Base-by-base conservation (phyloP, 2,329 filamentous ascomycete species). In the Diatrype stigma region DNA sequence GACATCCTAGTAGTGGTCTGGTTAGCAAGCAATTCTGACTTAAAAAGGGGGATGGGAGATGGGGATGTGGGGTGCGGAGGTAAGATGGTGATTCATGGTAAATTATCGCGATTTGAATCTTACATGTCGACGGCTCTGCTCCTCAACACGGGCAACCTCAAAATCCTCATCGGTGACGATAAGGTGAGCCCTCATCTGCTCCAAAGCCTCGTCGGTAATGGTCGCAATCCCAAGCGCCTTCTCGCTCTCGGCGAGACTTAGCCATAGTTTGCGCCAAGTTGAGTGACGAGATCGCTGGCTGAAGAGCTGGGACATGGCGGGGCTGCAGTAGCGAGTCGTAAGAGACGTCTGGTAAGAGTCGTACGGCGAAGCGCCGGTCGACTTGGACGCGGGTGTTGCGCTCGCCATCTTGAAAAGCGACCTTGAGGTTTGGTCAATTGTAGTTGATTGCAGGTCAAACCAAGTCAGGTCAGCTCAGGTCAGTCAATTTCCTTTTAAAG, bases 231-330 rank as follows among this genome's bases (percentile, higher is more conserved):
- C 90, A 2, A 96, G 80, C 69, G 92, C 87, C 68, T 85, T 85
- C 75, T 96, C 87, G 10, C 81, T 78, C 75, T 96, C 86, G 22
- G 91, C 91, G 11, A 96, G 86, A 72, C 80, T 85, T 42, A 93
- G 75, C 92, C 92, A 96, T 17, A 96, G 82, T 67, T 89, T 80
- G 57, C 91, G 84, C 90, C 54, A 58, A 95, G 84, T 90, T 40
- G 82, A 85, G 68, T 85, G 84, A 28, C 90, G 80, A 49, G 83
- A 86, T 42, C 90, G 82, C 52, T 86, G 82, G 60, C 85, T 86
- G 77, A 96, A 96, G 55, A 96, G 82, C 57, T 80, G 78, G 62
- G 85, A 80, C 87, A 94, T 92, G 71, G 88, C 87, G 56, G 70
- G 67, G 71, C 80, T 87, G 71, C 84, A 85, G 75, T 94, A 94